Percentiles rank a stretch among this genome's conserved stretches.
Conservation (phyloP, 805 yeast genomes). For the Kregervanrija delftensis region DNA sequence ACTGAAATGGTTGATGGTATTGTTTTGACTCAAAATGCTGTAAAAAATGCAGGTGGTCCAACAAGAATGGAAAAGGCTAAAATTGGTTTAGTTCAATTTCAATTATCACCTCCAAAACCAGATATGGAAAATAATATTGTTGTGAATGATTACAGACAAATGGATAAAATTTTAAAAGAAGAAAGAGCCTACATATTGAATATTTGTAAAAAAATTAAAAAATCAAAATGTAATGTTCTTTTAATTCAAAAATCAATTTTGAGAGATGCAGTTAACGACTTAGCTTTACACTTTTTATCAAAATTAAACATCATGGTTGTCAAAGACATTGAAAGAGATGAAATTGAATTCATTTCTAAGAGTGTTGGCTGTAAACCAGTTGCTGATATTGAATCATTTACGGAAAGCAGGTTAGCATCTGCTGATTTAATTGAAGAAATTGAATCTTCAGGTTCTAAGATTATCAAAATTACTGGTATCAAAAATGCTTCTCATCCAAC, state of each 20-base stretch:
- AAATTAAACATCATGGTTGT: constrained; percentile 91
- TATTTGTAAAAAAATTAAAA: constrained; percentile 92
- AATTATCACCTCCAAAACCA: constrained; percentile 93
- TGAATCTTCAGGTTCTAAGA: constrained; percentile 83
- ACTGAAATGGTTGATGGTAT: constrained; percentile 91
- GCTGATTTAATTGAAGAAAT: constrained; percentile 92
- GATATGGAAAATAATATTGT: constrained; percentile 97
- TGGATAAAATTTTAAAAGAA: constrained; percentile 97
- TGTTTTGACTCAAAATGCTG: constrained; percentile 83
- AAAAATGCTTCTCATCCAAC: constrained; percentile 54
- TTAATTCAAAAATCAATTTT: constrained; percentile 88
- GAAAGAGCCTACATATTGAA: constrained; percentile 93
- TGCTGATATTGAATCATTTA: constrained; percentile 88
- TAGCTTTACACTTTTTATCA: constrained; percentile 89
- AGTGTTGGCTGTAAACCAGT: constrained; percentile 92
- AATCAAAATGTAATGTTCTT: constrained; percentile 91
- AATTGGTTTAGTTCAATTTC: constrained; percentile 88
- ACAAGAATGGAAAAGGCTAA: constrained; percentile 88
- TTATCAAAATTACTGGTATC: constrained; percentile 82
- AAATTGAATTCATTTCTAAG: constrained; percentile 79
- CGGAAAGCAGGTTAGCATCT: constrained; percentile 86
- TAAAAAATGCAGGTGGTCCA: constrained; percentile 93
- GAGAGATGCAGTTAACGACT: constrained; percentile 90
- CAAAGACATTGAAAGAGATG: constrained; percentile 94
- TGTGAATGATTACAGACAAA: constrained; percentile 96